Evolutionary conservation across 1,284 basidiomycete species (phyloP).

Genomic region (Leccinum angustisporum): DNA sequence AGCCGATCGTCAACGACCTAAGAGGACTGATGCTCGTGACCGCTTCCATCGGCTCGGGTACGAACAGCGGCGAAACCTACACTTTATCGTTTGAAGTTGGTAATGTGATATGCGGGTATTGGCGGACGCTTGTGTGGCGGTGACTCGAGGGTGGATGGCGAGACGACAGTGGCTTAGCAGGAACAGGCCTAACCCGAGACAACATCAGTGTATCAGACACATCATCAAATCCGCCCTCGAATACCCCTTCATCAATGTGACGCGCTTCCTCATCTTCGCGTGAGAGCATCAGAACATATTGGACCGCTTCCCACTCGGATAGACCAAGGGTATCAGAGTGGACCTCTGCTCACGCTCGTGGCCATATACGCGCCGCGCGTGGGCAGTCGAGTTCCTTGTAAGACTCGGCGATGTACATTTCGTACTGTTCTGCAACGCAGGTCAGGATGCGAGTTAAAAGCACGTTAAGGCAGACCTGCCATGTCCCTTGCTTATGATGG

Average conservation of each 20-base stretch:
- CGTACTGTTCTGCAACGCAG: constrained; percentile 51
- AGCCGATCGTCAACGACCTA: constrained; percentile 7
- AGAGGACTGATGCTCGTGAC: constrained; percentile 33
- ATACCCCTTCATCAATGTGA: constrained; percentile 50
- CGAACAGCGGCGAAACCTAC: constrained; percentile 36
- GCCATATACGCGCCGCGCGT: constrained; percentile 41
- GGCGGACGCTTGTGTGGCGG: constrained; percentile 1
- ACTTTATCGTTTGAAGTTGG: constrained; percentile 42
- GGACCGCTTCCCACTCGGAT: constrained; percentile 75
- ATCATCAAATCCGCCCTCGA: constrained; percentile 58
- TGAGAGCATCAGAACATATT: constrained; percentile 80
- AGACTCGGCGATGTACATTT: constrained; percentile 66
- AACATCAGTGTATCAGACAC: constrained; percentile 20
- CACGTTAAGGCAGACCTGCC: constrained; percentile 20
- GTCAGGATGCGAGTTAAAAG: not conserved
- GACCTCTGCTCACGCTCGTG: constrained; percentile 57
- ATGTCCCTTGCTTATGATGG: constrained; percentile 28
- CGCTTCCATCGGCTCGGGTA: constrained; percentile 45
- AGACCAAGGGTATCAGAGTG: constrained; percentile 65
- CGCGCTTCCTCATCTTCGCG: constrained; percentile 63
- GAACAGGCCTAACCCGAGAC: constrained; percentile 7
- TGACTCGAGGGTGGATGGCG: constrained; percentile 9
- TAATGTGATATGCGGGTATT: constrained; percentile 27
- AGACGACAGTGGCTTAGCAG: constrained; percentile 6
- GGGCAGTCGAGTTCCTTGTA: constrained; percentile 46